Conservation (phyloP, 306 rosid genomes). For the Glycyrrhiza uralensis region DNA sequence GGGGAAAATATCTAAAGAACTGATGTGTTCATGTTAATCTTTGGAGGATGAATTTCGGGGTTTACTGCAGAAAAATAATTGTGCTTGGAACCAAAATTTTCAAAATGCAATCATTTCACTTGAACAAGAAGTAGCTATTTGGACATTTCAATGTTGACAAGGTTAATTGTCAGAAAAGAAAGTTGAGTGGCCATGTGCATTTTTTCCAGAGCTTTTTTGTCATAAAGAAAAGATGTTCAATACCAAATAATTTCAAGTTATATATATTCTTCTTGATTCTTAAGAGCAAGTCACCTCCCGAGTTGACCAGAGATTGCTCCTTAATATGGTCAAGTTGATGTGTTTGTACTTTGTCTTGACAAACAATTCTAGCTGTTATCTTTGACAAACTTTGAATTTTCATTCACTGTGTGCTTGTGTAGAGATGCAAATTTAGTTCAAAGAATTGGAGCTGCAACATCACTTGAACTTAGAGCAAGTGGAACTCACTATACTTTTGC, state of each 20-base stretch:
- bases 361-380: neutral
- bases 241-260: neutral
- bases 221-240: neutral
- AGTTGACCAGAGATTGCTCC: neutral
- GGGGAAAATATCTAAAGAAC: neutral
- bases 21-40: neutral
- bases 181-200: neutral
- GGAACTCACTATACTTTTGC: constrained; percentile 66
- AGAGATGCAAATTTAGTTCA: constrained; percentile 66
- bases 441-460: constrained; percentile 69
- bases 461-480: constrained; percentile 74
- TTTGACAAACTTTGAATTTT: neutral
- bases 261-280: neutral
- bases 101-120: neutral
- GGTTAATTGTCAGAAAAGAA: neutral
- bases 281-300: neutral
- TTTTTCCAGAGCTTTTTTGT: neutral
- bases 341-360: neutral
- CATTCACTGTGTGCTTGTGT: neutral
- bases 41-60: neutral
- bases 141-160: neutral
- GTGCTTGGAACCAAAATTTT: neutral
- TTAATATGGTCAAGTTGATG: neutral
- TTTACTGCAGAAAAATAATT: neutral
- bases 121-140: neutral